Evolutionary conservation across 2,329 filamentous ascomycete genomes (phyloP).

Genomic region (Phialophora chinensis): DNA sequence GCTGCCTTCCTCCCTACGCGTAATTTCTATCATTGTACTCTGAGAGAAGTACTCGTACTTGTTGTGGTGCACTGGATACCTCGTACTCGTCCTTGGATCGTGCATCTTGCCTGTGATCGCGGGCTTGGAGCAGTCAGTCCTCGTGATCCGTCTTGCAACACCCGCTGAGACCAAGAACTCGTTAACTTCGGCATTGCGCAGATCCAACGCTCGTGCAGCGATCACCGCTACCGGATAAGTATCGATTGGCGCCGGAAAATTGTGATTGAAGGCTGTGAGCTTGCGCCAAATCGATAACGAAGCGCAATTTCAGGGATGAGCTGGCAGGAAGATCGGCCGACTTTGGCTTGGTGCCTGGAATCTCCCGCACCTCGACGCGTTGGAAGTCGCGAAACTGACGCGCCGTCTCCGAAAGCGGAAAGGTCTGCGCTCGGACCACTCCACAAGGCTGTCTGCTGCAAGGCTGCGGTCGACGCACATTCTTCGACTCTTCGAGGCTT

Average conservation of each 20-base stretch:
- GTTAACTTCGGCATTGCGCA: background rate
- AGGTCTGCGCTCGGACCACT: background rate
- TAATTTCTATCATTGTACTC: background rate
- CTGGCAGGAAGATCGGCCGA: constrained; percentile 14
- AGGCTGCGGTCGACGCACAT: constrained; percentile 2
- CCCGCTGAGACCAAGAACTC: background rate
- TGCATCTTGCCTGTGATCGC: background rate
- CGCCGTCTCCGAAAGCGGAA: background rate
- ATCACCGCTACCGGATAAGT: constrained; percentile 15
- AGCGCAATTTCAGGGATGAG: constrained; percentile 16
- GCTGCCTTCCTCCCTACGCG: background rate
- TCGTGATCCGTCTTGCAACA: background rate
- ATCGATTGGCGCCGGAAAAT: constrained; percentile 31
- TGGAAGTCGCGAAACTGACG: background rate
- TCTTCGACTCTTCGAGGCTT: background rate
- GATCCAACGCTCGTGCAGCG: background rate
- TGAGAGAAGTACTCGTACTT: too few species aligned
- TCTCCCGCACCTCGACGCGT: background rate
- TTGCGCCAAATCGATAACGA: constrained; percentile 7
- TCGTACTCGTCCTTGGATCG: background rate
- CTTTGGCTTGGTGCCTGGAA: background rate
- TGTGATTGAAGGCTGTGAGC: constrained; percentile 16
- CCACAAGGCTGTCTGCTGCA: background rate
- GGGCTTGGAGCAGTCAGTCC: background rate
- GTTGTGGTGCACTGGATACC: background rate